A percentile compares a stretch with the other conserved stretches of the same genome.
Conservation (phyloP, 2,329 filamentous ascomycete genomes). For the Cytospora piceae region DNA sequence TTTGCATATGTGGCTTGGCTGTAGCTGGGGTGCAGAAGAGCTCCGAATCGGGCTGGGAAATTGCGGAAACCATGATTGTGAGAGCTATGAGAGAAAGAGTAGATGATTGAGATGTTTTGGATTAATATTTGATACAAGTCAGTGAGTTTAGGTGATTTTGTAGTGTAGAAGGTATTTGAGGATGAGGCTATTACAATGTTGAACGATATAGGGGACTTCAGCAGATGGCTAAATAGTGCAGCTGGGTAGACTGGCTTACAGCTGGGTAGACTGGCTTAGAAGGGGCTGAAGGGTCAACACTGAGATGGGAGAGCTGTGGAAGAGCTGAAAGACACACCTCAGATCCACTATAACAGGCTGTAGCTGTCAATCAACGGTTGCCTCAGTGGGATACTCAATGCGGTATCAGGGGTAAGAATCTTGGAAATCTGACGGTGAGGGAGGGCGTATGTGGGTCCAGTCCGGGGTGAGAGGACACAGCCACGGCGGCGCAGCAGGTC, state of each 20-base stretch:
- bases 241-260: background rate
- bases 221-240: background rate
- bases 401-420: background rate
- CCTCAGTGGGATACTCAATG: constrained; percentile 4
- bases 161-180: background rate
- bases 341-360: constrained; percentile 16
- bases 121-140: background rate
- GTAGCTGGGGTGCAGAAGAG: constrained; percentile 16
- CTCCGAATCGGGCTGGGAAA: constrained; percentile 16
- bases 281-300: background rate
- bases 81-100: background rate
- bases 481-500: constrained; percentile 20
- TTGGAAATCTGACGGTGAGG: constrained; percentile 19
- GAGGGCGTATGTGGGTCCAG: constrained; percentile 6
- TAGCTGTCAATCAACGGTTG: constrained; percentile 14
- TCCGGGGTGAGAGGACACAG: constrained; percentile 14
- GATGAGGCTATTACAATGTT: background rate
- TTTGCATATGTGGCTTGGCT: background rate
- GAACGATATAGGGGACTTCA: background rate
- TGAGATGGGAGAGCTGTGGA: constrained; percentile 8
- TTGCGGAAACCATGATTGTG: constrained; percentile 15
- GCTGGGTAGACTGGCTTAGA: background rate
- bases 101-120: background rate
- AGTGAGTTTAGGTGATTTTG: background rate
- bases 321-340: background rate